These are phyloP conservation scores for Chlorella ohadii DNA, from an alignment of 139 green algal species.

Conservation along the genomic window DNA sequence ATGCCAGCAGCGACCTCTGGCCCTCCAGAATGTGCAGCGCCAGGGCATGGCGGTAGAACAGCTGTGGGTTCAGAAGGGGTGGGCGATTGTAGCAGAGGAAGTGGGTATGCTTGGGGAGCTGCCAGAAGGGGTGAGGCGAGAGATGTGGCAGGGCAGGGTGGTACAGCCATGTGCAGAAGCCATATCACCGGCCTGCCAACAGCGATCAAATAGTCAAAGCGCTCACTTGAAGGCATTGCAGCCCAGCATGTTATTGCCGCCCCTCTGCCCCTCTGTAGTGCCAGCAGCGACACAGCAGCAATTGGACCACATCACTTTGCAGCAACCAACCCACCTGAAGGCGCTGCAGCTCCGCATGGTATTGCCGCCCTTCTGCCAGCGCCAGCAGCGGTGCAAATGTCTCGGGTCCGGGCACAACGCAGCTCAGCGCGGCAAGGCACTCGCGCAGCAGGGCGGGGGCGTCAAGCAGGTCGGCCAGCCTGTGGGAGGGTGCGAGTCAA, in stretches of 20 bases:
- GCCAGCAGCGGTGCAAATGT: conserved; percentile 16
- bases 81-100: background rate
- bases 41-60: conserved; percentile 25
- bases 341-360: conserved; percentile 10
- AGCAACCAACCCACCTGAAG: background rate
- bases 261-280: no score
- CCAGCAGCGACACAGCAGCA: no score
- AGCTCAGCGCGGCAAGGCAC: background rate
- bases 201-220: background rate
- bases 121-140: no score
- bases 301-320: no score
- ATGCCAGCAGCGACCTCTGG: background rate
- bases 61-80: background rate
- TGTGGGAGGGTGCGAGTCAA: background rate
- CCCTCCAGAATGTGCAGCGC: background rate
- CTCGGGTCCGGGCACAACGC: background rate
- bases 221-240: background rate
- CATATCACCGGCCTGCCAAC: no score
- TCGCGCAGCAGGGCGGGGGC: conserved; percentile 13
- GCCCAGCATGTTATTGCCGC: no score
- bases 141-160: background rate
- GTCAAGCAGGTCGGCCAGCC: conserved; percentile 28
- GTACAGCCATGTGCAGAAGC: no score
- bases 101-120: no score
- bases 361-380: conserved; percentile 21